phyloP scores from a whole-genome alignment of 345 rosid species.

The Syzygium oleosum region DNA sequence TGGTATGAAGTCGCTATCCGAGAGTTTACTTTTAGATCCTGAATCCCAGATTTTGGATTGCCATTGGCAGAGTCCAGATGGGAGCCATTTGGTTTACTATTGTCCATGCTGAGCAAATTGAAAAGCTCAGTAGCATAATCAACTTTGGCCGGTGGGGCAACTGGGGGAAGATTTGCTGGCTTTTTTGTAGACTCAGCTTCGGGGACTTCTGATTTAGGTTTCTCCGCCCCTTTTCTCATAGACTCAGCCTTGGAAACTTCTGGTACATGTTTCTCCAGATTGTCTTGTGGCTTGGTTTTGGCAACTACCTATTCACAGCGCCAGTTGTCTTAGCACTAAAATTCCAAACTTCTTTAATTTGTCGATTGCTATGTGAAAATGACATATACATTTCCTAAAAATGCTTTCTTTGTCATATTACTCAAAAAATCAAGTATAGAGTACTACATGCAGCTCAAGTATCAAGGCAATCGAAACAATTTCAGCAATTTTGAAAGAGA shows the following conservation, averaged over 20 bases:
- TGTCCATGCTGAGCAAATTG: slow-evolving; percentile 45
- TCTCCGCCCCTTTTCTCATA: slow-evolving; percentile 14
- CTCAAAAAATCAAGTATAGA: neutral
- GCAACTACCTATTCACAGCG: slow-evolving; percentile 15
- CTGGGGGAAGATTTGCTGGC: slow-evolving; percentile 12
- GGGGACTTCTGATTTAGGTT: slow-evolving; percentile 15
- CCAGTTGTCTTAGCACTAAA: neutral
- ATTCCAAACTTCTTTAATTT: neutral
- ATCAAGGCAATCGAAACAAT: neutral
- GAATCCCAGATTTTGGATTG: neutral
- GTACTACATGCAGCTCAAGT: neutral
- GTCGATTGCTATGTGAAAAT: neutral
- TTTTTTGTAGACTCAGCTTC: slow-evolving; percentile 13
- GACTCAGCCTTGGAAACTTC: slow-evolving; percentile 10
- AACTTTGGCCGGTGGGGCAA: slow-evolving; percentile 22
- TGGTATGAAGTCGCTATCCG: neutral
- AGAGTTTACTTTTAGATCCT: neutral
- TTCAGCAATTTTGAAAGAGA: neutral
- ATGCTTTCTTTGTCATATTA: neutral
- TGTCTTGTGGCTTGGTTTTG: slow-evolving; percentile 14
- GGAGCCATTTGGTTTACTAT: slow-evolving; percentile 19
- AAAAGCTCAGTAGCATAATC: slow-evolving; percentile 67
- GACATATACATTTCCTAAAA: neutral
- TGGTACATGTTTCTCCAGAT: slow-evolving; percentile 16
- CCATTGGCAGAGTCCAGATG: slow-evolving; percentile 2